A percentile compares a stretch with the other conserved stretches of the same genome.
These are phyloP conservation scores for Septoria linicola DNA, from an alignment of 2,329 filamentous ascomycete genomes.

Conservation along the genomic window DNA sequence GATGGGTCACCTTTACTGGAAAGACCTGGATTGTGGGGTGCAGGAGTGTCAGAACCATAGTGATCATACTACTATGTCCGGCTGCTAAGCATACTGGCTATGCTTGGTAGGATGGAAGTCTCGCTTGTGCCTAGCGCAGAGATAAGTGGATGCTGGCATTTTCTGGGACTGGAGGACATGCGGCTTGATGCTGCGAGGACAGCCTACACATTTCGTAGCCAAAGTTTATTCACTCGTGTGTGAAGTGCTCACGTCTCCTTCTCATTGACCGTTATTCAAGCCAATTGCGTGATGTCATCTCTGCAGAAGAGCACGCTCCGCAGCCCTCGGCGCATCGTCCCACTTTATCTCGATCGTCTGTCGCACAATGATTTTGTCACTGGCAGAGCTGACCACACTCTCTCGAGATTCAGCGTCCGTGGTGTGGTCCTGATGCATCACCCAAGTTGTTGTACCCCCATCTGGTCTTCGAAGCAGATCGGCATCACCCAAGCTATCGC, in stretches of 20 bases:
- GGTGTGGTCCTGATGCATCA: constrained; percentile 8
- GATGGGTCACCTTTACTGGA: constrained; percentile 30
- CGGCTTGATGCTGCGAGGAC: constrained; percentile 10
- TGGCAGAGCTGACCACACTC: constrained; percentile 14
- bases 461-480: constrained; percentile 10
- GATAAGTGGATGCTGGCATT: constrained; percentile 25
- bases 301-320: constrained; percentile 10
- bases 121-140: constrained; percentile 4
- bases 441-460: constrained; percentile 12
- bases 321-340: constrained; percentile 11
- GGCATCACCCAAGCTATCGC: constrained; percentile 12
- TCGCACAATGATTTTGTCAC: constrained; percentile 21
- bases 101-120: constrained; percentile 10
- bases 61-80: constrained; percentile 33
- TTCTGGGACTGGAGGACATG: constrained; percentile 8
- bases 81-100: constrained; percentile 10
- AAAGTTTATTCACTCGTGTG: constrained; percentile 18
- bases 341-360: constrained; percentile 24
- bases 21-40: constrained; percentile 13
- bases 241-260: constrained; percentile 5
- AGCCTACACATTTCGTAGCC: constrained; percentile 21
- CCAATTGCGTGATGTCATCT: neutral
- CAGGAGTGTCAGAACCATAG: constrained; percentile 28
- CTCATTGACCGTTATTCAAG: too few relatives aligned
- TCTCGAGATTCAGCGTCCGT: constrained; percentile 13